A percentile compares a stretch with the other conserved stretches of the same genome.
phyloP scores from a whole-genome alignment of 192 early-diverging fungal genomes.

The Kappamyces sp. region DNA sequence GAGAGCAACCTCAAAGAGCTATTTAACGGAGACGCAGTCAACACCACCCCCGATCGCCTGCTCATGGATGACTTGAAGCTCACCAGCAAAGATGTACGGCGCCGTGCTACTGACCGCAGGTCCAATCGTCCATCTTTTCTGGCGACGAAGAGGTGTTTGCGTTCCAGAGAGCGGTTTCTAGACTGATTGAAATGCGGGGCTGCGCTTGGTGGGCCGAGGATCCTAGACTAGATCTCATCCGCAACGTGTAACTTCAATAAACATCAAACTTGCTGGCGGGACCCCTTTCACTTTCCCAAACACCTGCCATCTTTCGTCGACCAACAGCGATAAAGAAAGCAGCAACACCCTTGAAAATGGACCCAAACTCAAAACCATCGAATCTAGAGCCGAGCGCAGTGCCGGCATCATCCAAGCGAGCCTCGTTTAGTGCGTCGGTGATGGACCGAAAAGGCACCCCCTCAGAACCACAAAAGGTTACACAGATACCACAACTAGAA shows the following conservation, averaged over 20 bases:
- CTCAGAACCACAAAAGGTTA: no score
- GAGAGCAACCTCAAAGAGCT: constrained; percentile 65
- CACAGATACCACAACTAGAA: no score
- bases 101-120: constrained; percentile 11
- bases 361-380: no score
- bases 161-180: constrained; percentile 85
- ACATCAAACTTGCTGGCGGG: not conserved
- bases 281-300: no score
- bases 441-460: no score
- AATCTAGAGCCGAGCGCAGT: no score
- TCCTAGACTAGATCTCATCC: constrained; percentile 4
- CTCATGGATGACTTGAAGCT: constrained; percentile 60
- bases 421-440: no score
- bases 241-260: not conserved
- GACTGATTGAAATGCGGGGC: constrained; percentile 87
- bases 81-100: constrained; percentile 26
- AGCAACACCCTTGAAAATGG: no score
- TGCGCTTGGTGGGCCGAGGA: constrained; percentile 15
- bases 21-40: constrained; percentile 61
- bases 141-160: constrained; percentile 96
- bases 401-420: no score
- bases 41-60: constrained; percentile 38
- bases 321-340: no score
- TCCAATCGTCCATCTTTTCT: constrained; percentile 60
- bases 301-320: no score